A percentile compares a stretch with the other conserved stretches of the same genome.
Evolutionary conservation across 176 grass and related monocot genomes (phyloP).

Genomic region (Phoenix dactylifera): DNA sequence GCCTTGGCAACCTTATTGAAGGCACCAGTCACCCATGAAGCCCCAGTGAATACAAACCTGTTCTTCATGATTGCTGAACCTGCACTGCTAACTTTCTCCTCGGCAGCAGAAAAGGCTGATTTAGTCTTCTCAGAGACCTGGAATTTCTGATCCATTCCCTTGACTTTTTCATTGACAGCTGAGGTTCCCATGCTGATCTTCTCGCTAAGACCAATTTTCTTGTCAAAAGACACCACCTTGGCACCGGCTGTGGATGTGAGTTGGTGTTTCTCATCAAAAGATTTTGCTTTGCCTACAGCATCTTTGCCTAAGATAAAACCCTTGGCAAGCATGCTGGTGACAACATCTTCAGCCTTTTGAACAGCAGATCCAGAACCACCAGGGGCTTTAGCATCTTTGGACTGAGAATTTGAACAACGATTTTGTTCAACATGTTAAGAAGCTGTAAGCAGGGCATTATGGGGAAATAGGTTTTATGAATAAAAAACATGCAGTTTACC

Average conservation of each 20-base stretch:
- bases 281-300: conserved; percentile 51
- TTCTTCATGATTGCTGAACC: conserved; percentile 86
- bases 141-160: conserved; percentile 76
- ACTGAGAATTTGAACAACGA: neutral
- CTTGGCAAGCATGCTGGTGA: conserved; percentile 78
- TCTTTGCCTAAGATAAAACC: conserved; percentile 84
- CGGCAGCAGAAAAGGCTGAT: conserved; percentile 40
- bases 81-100: conserved; percentile 65
- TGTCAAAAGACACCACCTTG: conserved; percentile 65
- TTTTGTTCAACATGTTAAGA: too few relatives aligned
- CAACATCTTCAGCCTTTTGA: conserved; percentile 88
- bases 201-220: conserved; percentile 75
- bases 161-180: conserved; percentile 60
- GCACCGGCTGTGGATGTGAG: conserved; percentile 69
- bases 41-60: conserved; percentile 65
- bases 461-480: too few relatives aligned
- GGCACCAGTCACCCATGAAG: conserved; percentile 49
- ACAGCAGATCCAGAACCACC: conserved; percentile 25
- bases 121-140: conserved; percentile 84
- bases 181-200: conserved; percentile 63
- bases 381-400: conserved; percentile 11
- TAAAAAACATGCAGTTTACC: conserved; percentile 16
- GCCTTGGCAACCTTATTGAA: conserved; percentile 67
- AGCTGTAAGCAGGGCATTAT: too few relatives aligned
- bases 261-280: conserved; percentile 61